A percentile compares a stretch with the other conserved stretches of the same genome.
phyloP scores from a whole-genome alignment of 805 yeast species.

The Cyberlindnera mississippiensis region DNA sequence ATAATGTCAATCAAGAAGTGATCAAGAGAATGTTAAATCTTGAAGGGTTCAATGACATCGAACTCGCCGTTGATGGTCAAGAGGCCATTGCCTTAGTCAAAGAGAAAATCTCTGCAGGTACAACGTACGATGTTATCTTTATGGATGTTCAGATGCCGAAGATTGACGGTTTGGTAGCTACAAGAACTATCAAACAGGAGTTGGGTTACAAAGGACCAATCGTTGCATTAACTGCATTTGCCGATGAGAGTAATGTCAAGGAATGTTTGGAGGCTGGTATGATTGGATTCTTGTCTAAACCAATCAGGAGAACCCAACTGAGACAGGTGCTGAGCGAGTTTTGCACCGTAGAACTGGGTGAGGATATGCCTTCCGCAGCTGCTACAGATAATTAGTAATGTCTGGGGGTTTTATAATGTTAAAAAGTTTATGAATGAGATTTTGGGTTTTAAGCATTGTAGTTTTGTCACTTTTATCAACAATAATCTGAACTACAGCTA shows the following conservation, averaged over 20 bases:
- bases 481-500: too few species aligned
- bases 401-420: background rate
- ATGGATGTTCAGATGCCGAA: constrained; percentile 99
- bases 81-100: constrained; percentile 76
- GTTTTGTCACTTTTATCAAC: too few species aligned
- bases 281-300: constrained; percentile 88
- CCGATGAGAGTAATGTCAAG: constrained; percentile 84
- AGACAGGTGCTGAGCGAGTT: constrained; percentile 45
- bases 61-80: constrained; percentile 84
- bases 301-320: constrained; percentile 69
- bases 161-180: constrained; percentile 84
- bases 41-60: constrained; percentile 71
- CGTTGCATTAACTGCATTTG: constrained; percentile 93
- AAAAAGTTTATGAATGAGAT: background rate
- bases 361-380: background rate
- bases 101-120: constrained; percentile 22
- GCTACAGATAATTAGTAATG: background rate
- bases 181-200: constrained; percentile 70
- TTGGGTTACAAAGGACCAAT: constrained; percentile 66
- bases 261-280: constrained; percentile 88
- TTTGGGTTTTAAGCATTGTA: background rate
- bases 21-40: constrained; percentile 80
- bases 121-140: constrained; percentile 66
- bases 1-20: constrained; percentile 90
- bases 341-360: constrained; percentile 16